Base-by-base conservation (phyloP, 2,329 filamentous ascomycete genomes). In the Colletotrichum neosansevieriae region DNA sequence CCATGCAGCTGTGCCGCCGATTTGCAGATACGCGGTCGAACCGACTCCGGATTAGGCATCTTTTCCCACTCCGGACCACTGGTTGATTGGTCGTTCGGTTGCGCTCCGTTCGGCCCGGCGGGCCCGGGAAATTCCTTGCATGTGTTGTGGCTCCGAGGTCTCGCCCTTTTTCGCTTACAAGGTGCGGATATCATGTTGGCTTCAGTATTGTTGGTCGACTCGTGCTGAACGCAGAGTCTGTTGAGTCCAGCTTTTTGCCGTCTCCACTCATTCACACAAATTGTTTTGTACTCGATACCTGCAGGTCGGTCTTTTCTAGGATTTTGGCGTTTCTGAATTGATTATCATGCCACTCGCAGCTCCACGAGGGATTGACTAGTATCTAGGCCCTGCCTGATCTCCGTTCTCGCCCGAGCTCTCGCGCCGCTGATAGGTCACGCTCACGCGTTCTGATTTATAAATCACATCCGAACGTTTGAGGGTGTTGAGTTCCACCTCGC, bases 391-490 rank as follows among this genome's bases (percentile, higher is more conserved):
- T 19, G 36, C 15, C 4, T 17, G 13, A 6, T 34, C 19, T 50
- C n/a, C 45, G 19, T 58, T 38, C 38, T 58, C 24, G 13, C 24
- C 21, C 3, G 34, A 19, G 21, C 68, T 58, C 50, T 71, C 69
- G 10, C 71, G 69, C 15, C 49, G 47, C 21, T 72, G 47, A 38
- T 68, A 73, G 12, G 71, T 72, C 21, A 72, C 71, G 53, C 71
- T 73, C 21, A 73, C 71, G 34, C 67, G 63, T 34, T 60, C 71
- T 24, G 71, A 70, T 51, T 73, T 73, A 66, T 71, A 73, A 42
- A 73, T 73, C 42, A 67, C 66, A 5, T 71, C 53, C 32, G 49
- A 56, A 32, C 69, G 57, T 42, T 61, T 21, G 34, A 72, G 51
- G 24, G 60, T 56, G 40, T 68, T 68, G 36, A 73, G 63, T n/a